Evolutionary conservation across 1,284 basidiomycete genomes (phyloP), one percentile per base, ranked within the genome.

Genomic region (Papiliotrema flavescens): DNA sequence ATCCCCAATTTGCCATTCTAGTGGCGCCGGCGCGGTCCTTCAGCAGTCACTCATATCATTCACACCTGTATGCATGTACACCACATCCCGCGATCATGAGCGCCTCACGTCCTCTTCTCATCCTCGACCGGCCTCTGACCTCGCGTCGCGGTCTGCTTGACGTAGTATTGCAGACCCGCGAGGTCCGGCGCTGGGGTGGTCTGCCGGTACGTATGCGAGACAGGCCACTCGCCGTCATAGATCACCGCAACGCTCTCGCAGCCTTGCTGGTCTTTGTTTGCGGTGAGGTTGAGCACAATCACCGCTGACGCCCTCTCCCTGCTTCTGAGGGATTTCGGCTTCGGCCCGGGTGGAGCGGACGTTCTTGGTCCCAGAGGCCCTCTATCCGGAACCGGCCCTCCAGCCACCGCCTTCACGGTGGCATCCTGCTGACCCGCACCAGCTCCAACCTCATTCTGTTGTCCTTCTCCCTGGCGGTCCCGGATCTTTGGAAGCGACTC

Each of bases 1-100:
- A 56, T 61, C 55, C 61, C 69, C 19, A 54, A 61, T 47, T 59
- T 71, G 43, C 69, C 69, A 23, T 71, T 67, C 58, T 71, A 58
- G 54, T 36, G 37, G 17, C 14, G 9, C 28, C 35, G 9, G n/a
- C 35, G 5, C 39, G 39, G 39, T 22, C 20, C 6, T 49, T 13
- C 34, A 51, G 24, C 28, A 22, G 22, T 36, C 17, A 3, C 22
- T 36, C 51, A 41, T 42, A 20, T n/a, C 36, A 28, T 48, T 47
- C 51, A 46, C 34, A n/a, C 28, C 51, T 34, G 39, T 52, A 45
- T 20, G 26, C 42, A 50, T 50, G 49, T 50, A 41, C 36, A 49
- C 20, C 19, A 20, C 20, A 36, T 49, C 47, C 4, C 23, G 28
- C 28, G 15, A 17, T 24, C 6, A 47, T 15, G 24, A 47, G n/a